These are phyloP conservation scores for Lophiotrema nucula DNA, from an alignment of 495 filamentous ascomycete genomes.

Conservation along the genomic window DNA sequence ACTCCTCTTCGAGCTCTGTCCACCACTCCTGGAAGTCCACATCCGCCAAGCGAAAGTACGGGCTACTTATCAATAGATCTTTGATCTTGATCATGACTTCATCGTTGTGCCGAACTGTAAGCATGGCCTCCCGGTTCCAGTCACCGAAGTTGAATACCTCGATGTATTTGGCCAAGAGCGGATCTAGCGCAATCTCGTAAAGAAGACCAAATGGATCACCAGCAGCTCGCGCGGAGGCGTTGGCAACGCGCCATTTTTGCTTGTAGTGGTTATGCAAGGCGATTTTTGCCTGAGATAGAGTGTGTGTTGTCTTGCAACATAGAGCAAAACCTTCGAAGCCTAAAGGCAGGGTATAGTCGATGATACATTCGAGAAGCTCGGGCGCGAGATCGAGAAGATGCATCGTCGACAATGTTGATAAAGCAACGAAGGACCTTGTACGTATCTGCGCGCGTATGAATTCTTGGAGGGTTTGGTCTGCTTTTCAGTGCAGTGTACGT, in stretches of 20 bases:
- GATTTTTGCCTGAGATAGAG: background rate
- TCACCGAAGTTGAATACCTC: background rate
- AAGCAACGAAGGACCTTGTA: no score
- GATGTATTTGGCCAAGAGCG: background rate
- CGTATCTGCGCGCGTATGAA: no score
- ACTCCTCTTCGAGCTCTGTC: background rate
- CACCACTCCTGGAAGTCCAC: background rate
- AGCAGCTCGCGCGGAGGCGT: background rate
- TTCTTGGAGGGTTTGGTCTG: no score
- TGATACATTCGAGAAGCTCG: no score
- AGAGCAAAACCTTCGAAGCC: constrained; percentile 1
- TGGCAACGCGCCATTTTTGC: background rate
- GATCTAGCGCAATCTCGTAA: background rate
- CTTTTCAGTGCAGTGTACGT: no score
- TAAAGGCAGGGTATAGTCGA: no score
- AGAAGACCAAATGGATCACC: background rate
- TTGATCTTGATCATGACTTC: background rate
- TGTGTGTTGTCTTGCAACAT: background rate
- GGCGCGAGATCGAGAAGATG: no score
- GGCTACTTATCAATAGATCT: background rate
- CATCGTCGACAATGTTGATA: no score
- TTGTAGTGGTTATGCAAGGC: background rate
- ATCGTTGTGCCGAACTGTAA: background rate
- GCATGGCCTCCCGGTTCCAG: background rate
- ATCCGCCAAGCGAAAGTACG: background rate